These are phyloP conservation scores for Passalora sequoiae DNA, from an alignment of 2,329 filamentous ascomycete species.

Conservation along the genomic window DNA sequence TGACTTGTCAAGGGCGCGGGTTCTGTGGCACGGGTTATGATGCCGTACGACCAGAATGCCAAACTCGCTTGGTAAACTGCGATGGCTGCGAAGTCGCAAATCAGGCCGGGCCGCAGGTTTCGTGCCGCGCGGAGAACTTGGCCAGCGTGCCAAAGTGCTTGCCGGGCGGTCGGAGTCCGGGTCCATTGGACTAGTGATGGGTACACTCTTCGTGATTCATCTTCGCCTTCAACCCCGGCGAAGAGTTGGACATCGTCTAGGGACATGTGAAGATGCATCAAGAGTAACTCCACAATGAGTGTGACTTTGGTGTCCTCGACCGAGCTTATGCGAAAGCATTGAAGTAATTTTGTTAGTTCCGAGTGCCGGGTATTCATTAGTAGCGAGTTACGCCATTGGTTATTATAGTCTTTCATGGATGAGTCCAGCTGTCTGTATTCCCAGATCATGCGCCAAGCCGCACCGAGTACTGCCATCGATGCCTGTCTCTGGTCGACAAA, in stretches of 20 bases:
- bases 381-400: conserved; percentile 35
- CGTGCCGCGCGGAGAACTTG: conserved; percentile 61
- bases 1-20: conserved; percentile 39
- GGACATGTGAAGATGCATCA: conserved; percentile 61
- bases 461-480: conserved; percentile 58
- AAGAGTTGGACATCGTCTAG: conserved; percentile 63
- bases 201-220: conserved; percentile 58
- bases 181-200: conserved; percentile 57
- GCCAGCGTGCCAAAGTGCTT: conserved; percentile 63
- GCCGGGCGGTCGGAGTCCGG: conserved; percentile 51
- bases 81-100: conserved; percentile 60
- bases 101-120: conserved; percentile 31
- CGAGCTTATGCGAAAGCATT: conserved; percentile 45
- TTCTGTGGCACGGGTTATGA: conserved; percentile 40
- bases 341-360: conserved; percentile 57
- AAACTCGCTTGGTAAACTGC: conserved; percentile 64
- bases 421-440: conserved; percentile 60
- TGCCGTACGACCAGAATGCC: conserved; percentile 64
- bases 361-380: conserved; percentile 53
- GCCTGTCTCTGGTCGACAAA: conserved; percentile 55
- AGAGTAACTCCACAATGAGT: conserved; percentile 47
- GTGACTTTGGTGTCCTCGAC: conserved; percentile 33
- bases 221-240: conserved; percentile 61
- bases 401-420: conserved; percentile 48
- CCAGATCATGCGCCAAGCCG: conserved; percentile 60